Base-by-base conservation (phyloP, 176 grass and related monocot genomes). In the Hsuehochloa calcarea region DNA sequence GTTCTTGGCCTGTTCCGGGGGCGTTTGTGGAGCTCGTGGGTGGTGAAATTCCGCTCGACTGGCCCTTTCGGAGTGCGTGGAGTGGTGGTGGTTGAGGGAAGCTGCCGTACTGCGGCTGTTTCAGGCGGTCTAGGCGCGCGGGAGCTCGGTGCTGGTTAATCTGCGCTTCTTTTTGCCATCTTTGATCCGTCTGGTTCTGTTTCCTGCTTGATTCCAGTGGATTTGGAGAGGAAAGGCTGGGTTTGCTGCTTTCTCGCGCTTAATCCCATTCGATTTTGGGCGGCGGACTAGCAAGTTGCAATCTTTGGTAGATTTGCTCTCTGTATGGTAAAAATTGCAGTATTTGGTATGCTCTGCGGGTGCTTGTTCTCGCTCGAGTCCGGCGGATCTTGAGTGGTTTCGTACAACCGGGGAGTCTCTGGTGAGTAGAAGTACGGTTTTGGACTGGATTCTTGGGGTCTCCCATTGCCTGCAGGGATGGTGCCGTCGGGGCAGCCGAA, bases 401-500 rank as follows among this genome's bases (percentile, higher is more conserved):
- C 0, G 46, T 37, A 5, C 17, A n/a, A 29, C 47, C 15, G 16
- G 56, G 38, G 38, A 45, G 20, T 8, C 38, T 13, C 3, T 12
- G 13, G 19, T 78, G 51, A 74, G 81, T 74, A 72, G 20, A 80
- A 47, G n/a, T 51, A 3, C 51, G n/a, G 68, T 80, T 41, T 69
- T 38, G 75, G 52, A 11, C 13, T 38, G 75, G 84, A 61, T 49
- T 78, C 54, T 5, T n/a, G 39, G 40, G 4, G 10, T 27, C 16
- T 17, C 34, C 40, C 14, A 46, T 79, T 44, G 39, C 47, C 49
- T 71, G 67, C 38, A 79, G 88, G 65, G 77, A 96, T 97, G 94
- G 43, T 97, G 75, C 91, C 91, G 17, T 93, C 94, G 34, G 88
- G 90, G 72, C 90, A 91, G 70, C 88, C 84, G 8, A 93, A 91